A percentile compares a stretch with the other conserved stretches of the same genome.
phyloP scores from a whole-genome alignment of 257 asterid genomes.

The Solanum infundibuliforme region DNA sequence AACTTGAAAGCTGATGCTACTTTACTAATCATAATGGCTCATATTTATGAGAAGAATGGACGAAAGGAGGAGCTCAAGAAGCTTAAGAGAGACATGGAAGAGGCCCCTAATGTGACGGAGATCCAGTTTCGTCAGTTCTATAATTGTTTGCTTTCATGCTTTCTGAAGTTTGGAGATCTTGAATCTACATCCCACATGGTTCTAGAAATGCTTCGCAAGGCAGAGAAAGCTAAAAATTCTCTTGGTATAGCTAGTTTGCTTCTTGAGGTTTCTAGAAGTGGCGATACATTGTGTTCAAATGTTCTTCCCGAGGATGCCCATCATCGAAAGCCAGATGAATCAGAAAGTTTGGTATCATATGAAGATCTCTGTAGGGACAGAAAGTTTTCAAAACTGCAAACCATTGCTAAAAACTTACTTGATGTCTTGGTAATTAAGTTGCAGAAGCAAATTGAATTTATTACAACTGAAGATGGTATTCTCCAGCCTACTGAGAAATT shows the following conservation, averaged over 20 bases:
- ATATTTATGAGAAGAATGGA: conserved; percentile 74
- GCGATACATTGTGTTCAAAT: background rate
- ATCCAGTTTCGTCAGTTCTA: conserved; percentile 68
- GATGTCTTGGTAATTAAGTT: conserved; percentile 39
- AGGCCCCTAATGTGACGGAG: conserved; percentile 46
- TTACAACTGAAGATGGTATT: conserved; percentile 70
- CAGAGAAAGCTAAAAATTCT: conserved; percentile 59
- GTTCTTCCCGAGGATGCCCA: conserved; percentile 10
- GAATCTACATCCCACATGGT: conserved; percentile 73
- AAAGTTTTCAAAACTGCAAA: conserved; percentile 42
- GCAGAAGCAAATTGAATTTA: conserved; percentile 56
- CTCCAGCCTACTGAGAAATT: conserved; percentile 77
- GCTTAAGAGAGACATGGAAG: conserved; percentile 75
- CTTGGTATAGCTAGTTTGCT: conserved; percentile 50
- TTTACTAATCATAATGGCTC: conserved; percentile 61
- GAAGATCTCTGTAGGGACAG: conserved; percentile 55
- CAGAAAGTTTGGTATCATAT: conserved; percentile 21
- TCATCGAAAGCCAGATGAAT: conserved; percentile 9
- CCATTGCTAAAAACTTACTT: conserved; percentile 54
- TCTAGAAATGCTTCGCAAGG: conserved; percentile 82
- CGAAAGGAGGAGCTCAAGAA: conserved; percentile 72
- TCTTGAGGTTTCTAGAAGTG: conserved; percentile 22
- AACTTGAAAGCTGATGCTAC: conserved; percentile 61
- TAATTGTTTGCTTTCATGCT: conserved; percentile 72
- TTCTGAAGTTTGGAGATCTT: conserved; percentile 71